phyloP scores from a whole-genome alignment of 2,329 filamentous ascomycete genomes.

The Apiospora pterosperma region DNA sequence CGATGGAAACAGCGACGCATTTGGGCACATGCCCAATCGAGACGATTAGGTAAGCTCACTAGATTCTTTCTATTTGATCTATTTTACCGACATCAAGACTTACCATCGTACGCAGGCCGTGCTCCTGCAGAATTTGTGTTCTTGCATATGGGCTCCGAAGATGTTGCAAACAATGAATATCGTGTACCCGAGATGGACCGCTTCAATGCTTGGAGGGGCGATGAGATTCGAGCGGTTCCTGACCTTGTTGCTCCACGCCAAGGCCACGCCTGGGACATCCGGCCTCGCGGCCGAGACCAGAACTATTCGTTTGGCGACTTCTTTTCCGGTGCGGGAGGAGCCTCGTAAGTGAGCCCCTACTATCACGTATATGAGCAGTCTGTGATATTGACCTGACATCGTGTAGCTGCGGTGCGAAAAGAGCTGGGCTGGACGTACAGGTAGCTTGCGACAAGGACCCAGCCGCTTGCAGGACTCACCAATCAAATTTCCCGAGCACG shows the following conservation, averaged over 20 bases:
- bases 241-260: not conserved
- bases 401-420: constrained; percentile 38
- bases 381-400: not conserved
- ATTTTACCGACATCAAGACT: not conserved
- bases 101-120: not conserved
- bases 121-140: not conserved
- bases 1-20: constrained; percentile 22
- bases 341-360: constrained; percentile 33
- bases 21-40: not conserved
- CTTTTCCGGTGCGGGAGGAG: constrained; percentile 63
- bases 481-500: constrained; percentile 51
- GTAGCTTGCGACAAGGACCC: constrained; percentile 66
- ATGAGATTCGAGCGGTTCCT: constrained; percentile 8
- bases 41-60: not conserved
- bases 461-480: constrained; percentile 55
- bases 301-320: constrained; percentile 58
- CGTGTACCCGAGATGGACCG: constrained; percentile 5
- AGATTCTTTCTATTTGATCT: not conserved
- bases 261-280: not conserved
- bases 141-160: constrained; percentile 12
- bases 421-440: constrained; percentile 50
- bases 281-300: constrained; percentile 18
- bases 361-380: not conserved
- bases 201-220: not conserved
- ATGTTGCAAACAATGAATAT: constrained; percentile 11